Percentiles rank a stretch among this genome's conserved stretches.
These are phyloP conservation scores for Aspergillus brasiliensis DNA, from an alignment of 2,329 filamentous ascomycete species.

Conservation along the genomic window DNA sequence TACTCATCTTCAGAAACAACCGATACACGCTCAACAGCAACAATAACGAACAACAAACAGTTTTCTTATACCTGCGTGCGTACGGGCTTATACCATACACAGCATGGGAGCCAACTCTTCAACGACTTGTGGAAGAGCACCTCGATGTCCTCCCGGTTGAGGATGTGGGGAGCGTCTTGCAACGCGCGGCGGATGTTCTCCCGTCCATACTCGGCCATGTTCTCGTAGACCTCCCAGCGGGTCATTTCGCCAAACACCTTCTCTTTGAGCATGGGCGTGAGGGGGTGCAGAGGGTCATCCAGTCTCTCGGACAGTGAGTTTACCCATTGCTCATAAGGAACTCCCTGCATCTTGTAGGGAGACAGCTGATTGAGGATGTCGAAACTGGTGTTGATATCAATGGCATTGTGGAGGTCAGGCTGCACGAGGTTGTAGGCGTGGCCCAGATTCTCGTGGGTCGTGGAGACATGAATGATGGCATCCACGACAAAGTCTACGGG, in stretches of 20 bases:
- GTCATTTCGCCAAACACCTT: constrained; percentile 21
- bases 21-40: too few relatives aligned
- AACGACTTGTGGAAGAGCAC: background rate
- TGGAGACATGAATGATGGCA: constrained; percentile 25
- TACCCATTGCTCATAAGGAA: constrained; percentile 24
- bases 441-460: constrained; percentile 13
- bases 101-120: background rate
- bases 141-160: background rate
- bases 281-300: constrained; percentile 16
- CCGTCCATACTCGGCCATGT: constrained; percentile 26
- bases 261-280: constrained; percentile 28
- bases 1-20: too few relatives aligned
- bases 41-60: background rate
- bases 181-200: constrained; percentile 1
- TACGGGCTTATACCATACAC: background rate
- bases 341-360: background rate
- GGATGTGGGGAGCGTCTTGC: background rate
- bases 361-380: background rate
- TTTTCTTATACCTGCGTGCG: background rate
- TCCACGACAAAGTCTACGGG: constrained; percentile 28
- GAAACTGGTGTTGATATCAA: constrained; percentile 14
- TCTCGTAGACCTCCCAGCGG: constrained; percentile 31
- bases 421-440: constrained; percentile 26
- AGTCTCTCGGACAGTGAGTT: constrained; percentile 10
- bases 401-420: constrained; percentile 20